A percentile compares a stretch with the other conserved stretches of the same genome.
These are phyloP conservation scores for Sporothrix protearum DNA, from an alignment of 2,329 filamentous ascomycete genomes.

Conservation along the genomic window DNA sequence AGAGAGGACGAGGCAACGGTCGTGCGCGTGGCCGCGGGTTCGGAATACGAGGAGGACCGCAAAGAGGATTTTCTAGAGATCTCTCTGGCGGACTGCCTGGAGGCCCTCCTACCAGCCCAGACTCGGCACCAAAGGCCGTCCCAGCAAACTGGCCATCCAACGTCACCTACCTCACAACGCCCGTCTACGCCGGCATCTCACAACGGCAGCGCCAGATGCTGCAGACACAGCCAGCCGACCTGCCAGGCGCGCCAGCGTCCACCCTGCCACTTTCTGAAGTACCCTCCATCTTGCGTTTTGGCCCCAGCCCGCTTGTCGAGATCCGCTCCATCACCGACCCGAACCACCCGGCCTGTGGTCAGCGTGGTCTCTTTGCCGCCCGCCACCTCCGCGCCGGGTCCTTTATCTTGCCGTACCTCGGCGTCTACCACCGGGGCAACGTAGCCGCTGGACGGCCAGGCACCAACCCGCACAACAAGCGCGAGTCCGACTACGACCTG, in stretches of 20 bases:
- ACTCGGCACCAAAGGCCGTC: background rate
- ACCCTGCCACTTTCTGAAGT: slow-evolving; percentile 19
- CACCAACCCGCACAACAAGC: slow-evolving; percentile 37
- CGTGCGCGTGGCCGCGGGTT: background rate
- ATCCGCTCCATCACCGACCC: slow-evolving; percentile 52
- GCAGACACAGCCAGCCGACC: slow-evolving; percentile 33
- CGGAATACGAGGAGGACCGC: background rate
- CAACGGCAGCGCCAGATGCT: slow-evolving; percentile 42
- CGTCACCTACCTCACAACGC: slow-evolving; percentile 51
- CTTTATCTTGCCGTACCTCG: slow-evolving; percentile 61
- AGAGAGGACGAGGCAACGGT: background rate
- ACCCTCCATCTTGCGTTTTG: slow-evolving; percentile 31
- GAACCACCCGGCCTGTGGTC: slow-evolving; percentile 55
- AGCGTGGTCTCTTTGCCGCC: slow-evolving; percentile 59
- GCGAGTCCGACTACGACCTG: slow-evolving; percentile 60
- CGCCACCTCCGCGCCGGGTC: slow-evolving; percentile 50
- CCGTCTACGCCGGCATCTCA: slow-evolving; percentile 48
- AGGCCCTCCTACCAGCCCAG: background rate
- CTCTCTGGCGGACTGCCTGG: background rate
- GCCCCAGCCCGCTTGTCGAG: slow-evolving; percentile 49
- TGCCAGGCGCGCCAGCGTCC: background rate
- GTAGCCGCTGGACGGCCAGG: slow-evolving; percentile 31
- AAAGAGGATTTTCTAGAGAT: background rate
- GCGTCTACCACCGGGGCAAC: slow-evolving; percentile 50
- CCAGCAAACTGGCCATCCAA: slow-evolving; percentile 58